These are phyloP conservation scores for Alternaria ethzedia DNA, from an alignment of 2,329 filamentous ascomycete genomes.

Conservation along the genomic window DNA sequence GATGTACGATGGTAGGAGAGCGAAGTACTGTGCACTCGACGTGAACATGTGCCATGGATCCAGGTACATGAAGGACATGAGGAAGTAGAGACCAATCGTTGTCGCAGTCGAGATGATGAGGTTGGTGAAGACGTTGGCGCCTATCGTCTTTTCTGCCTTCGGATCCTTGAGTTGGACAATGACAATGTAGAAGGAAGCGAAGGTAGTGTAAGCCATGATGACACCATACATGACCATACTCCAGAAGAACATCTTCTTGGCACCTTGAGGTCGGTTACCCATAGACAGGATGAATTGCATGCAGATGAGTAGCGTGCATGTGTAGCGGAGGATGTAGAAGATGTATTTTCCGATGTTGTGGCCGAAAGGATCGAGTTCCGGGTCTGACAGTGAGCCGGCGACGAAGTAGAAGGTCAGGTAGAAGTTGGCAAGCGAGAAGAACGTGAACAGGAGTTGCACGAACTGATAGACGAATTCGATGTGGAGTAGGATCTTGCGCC, in stretches of 20 bases:
- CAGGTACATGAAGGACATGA: slow-evolving; percentile 95
- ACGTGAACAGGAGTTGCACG: slow-evolving; percentile 91
- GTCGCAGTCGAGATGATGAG: slow-evolving; percentile 88
- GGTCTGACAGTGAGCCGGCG: slow-evolving; percentile 84
- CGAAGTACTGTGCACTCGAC: slow-evolving; percentile 87
- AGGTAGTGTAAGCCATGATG: slow-evolving; percentile 96
- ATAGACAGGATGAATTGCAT: slow-evolving; percentile 96
- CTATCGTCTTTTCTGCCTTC: slow-evolving; percentile 63
- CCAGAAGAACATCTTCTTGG: slow-evolving; percentile 85
- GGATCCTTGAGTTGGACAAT: slow-evolving; percentile 73
- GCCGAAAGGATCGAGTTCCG: slow-evolving; percentile 85
- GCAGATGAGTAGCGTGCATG: slow-evolving; percentile 84
- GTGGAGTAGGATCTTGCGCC: slow-evolving; percentile 88
- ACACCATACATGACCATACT: slow-evolving; percentile 89
- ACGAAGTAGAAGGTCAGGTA: slow-evolving; percentile 99
- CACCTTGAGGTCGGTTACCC: slow-evolving; percentile 93
- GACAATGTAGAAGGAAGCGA: slow-evolving; percentile 88
- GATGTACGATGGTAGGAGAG: slow-evolving; percentile 90
- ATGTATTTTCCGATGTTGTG: slow-evolving; percentile 83
- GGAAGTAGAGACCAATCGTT: slow-evolving; percentile 91
- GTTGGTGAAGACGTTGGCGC: slow-evolving; percentile 93
- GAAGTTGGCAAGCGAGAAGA: slow-evolving; percentile 98
- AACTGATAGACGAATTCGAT: slow-evolving; percentile 97
- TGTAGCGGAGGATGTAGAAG: slow-evolving; percentile 85
- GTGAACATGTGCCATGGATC: slow-evolving; percentile 99